Conservation (phyloP, 2,329 filamentous ascomycete species). For the Leptosphaerulina australis region DNA sequence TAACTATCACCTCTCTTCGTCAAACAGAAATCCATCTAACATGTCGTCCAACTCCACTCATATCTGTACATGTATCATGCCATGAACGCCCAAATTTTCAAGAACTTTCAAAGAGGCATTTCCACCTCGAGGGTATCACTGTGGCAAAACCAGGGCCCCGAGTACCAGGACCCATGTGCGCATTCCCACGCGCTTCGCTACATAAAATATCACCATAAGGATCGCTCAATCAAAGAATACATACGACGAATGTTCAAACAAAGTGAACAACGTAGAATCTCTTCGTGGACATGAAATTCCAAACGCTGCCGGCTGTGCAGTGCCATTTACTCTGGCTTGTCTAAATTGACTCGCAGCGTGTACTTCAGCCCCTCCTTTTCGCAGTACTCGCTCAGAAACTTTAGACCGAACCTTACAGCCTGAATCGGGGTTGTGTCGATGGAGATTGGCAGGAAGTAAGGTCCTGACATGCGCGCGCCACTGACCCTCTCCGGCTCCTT, state of each 20-base stretch:
- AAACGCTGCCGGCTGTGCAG: background rate
- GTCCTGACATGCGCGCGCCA: constrained; percentile 43
- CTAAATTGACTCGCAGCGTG: constrained; percentile 34
- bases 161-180: constrained; percentile 5
- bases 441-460: constrained; percentile 51
- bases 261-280: background rate
- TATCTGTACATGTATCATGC: background rate
- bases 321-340: constrained; percentile 30
- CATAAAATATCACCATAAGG: constrained; percentile 2
- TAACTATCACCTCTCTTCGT: background rate
- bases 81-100: no score
- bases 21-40: background rate
- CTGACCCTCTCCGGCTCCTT: constrained; percentile 44
- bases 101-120: constrained; percentile 10
- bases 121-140: constrained; percentile 18
- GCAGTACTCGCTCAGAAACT: constrained; percentile 53
- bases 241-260: background rate
- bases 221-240: constrained; percentile 6
- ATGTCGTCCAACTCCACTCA: background rate
- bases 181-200: constrained; percentile 9
- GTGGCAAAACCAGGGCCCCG: constrained; percentile 8
- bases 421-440: constrained; percentile 51
- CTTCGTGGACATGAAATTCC: background rate
- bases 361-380: constrained; percentile 41
- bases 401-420: constrained; percentile 52